phyloP scores from a whole-genome alignment of 1,284 basidiomycete genomes.

The Marasmius tenuissimus region DNA sequence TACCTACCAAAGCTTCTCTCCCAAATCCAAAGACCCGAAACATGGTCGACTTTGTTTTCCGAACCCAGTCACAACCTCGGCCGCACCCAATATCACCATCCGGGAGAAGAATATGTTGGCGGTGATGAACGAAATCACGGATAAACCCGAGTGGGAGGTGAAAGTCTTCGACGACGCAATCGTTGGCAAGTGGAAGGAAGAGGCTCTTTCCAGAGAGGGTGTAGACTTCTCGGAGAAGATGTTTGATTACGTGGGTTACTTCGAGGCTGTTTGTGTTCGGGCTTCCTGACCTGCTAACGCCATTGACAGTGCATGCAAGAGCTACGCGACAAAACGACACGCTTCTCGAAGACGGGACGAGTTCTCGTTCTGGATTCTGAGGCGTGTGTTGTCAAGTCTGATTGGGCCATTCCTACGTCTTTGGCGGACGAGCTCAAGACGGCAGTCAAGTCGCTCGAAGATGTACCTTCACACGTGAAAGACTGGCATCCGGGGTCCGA shows the following conservation, averaged over 20 bases:
- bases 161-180: not conserved
- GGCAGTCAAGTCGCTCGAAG: conserved; percentile 31
- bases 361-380: not conserved
- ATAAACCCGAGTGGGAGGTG: not conserved
- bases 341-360: not conserved
- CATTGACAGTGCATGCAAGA: not conserved
- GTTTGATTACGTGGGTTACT: not conserved
- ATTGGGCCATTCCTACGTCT: conserved; percentile 15
- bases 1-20: no score
- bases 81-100: not conserved
- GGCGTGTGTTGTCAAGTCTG: conserved; percentile 11
- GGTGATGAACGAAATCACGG: not conserved
- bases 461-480: conserved; percentile 34
- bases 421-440: conserved; percentile 15
- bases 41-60: not conserved
- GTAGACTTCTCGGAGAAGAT: not conserved
- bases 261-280: no score
- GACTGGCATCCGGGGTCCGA: conserved; percentile 51
- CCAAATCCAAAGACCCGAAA: no score
- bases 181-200: not conserved
- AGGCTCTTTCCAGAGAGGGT: not conserved
- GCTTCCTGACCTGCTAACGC: not conserved
- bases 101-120: not conserved
- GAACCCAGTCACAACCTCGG: not conserved
- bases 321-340: not conserved